Base-by-base conservation (phyloP, 176 grass and related monocot genomes). In the Eremochloa ophiuroides region DNA sequence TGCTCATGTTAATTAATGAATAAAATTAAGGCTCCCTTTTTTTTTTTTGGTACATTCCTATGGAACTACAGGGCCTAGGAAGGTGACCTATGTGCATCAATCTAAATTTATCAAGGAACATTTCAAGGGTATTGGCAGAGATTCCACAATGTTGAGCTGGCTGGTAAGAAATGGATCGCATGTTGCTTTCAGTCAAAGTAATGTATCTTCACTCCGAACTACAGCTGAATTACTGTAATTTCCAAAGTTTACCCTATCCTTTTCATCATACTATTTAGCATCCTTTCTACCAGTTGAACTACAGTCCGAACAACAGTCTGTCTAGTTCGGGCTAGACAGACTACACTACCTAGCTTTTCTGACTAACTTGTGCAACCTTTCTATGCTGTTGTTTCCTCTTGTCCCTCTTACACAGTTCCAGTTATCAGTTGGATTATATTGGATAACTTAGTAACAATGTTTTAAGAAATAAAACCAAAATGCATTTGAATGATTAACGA, bases 101-200 rank as follows among this genome's bases (percentile, higher is more conserved):
- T 89, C 84, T 86, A 75, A 95, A 86, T 98, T 98, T 82, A 98
- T 93, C 74, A 91, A 10, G 82, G 90, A 94, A 56, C 88, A 39
- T 63, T 95, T 95, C 77, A 93, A 91, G 71, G 92, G 90, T 17
- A 71, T 91, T 48, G 95, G 84, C 56, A 91, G 67, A 79, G 90
- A 93, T 58, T 93, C 95, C 12, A 16, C 48, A 48, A 78, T 95
- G 65, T 53, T 88, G 60, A 89, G 92, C 72, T 98, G 95, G 95
- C 82, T 95, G 92, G 95, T 98, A 89, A 77, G 90, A 87, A 69
- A 87, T 82, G 14, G 31, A 40, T 78, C 8, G 18, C 76, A 73
- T 78, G 25, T 62, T 8, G 4, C 74, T 67, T 71, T 35, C 10
- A 59, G 51, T 67, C 25, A 47, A 85, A 77, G n/a, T 1, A 53